phyloP scores from a whole-genome alignment of 768 basidiomycete genomes.

The Podaxis carcinomalis region DNA sequence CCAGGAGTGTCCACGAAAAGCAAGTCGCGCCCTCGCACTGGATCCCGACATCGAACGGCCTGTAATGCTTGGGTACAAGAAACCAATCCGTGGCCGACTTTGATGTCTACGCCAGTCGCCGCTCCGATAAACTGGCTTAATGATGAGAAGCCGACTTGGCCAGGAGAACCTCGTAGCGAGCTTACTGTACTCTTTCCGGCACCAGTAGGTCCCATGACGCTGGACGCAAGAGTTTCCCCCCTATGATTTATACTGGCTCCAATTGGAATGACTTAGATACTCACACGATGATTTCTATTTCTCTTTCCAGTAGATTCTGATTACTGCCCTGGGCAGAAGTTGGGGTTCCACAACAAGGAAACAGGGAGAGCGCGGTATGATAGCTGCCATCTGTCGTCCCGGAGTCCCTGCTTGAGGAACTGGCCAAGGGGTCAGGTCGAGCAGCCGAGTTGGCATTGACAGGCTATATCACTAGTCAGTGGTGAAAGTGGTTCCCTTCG shows the following conservation, averaged over 20 bases:
- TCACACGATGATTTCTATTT: constrained; percentile 9
- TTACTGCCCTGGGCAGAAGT: not conserved
- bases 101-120: not conserved
- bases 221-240: not conserved
- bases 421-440: not conserved
- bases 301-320: not conserved
- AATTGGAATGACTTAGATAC: not conserved
- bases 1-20: constrained; percentile 15
- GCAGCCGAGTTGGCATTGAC: not conserved
- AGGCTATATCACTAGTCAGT: not conserved
- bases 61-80: constrained; percentile 11
- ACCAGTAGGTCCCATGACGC: constrained; percentile 23
- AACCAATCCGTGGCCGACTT: not conserved
- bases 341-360: not conserved
- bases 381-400: not conserved
- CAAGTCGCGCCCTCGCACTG: not conserved
- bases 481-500: not conserved
- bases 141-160: not conserved
- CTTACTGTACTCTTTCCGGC: constrained; percentile 19
- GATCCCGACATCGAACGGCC: not conserved
- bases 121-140: constrained; percentile 9
- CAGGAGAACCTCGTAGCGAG: not conserved
- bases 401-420: not conserved
- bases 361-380: not conserved
- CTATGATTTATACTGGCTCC: not conserved